Evolutionary conservation across 768 basidiomycete species (phyloP), one percentile per base, ranked within the genome.

Genomic region (Macrolepiota dolichaula): DNA sequence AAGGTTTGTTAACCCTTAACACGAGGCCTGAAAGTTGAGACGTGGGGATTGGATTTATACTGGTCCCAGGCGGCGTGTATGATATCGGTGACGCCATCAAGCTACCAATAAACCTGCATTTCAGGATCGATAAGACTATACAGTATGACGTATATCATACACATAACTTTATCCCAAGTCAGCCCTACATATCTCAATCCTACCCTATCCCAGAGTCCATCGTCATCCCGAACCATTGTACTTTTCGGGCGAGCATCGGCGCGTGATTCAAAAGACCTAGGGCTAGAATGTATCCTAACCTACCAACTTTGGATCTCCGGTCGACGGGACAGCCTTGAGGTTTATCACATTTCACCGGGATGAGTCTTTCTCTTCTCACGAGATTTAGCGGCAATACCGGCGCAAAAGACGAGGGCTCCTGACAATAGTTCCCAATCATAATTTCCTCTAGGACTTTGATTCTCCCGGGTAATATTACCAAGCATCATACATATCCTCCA

Each of bases 11-110:
- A 37, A 1, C 68, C 74, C 38, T 68, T 71, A 12, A 81, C 69
- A 55, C 70, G 78, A 3, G 75, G 73, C 37, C 79, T 79, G 55
- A 81, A 79, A 1, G 80, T 80, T 5, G 74, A 68, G 10, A 81
- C 67, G 2, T 68, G 68, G 36, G 77, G 57, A 55, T 75, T 80
- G 61, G 79, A 80, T 53, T 82, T 74, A 32, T 32, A 50, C 81
- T 74, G 1, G 74, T 76, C 80, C 80, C 80, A 81, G 5, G 79
- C 79, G 19, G 71, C 73, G 49, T 76, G 63, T 57, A 70, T 69
- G 63, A 76, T 69, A 50, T 75, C 71, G 0, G 72, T 75, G 12
- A 69, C 68, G 7, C 57, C 46, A 17, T 68, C 63, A 6, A 74
- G 62, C 69, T 61, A 61, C 7, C 3, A 13, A 54, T 11, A 29